phyloP scores from a whole-genome alignment of 139 green algal genomes.

The Edaphochlamys debaryana region DNA sequence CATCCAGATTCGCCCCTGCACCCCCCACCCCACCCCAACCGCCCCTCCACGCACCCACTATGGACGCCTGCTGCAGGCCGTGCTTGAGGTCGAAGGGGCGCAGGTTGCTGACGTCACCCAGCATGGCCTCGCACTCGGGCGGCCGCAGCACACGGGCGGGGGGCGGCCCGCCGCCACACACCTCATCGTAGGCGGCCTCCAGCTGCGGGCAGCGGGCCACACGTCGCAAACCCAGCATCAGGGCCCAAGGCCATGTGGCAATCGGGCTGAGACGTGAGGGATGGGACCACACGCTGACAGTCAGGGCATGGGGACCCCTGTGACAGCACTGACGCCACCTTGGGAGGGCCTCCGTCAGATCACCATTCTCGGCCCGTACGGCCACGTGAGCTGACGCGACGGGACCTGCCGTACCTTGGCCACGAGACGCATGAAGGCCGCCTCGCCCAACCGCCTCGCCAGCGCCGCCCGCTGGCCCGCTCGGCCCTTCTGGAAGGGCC shows the following conservation, averaged over 20 bases:
- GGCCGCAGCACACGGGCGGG: constrained; percentile 18
- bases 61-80: constrained; percentile 73
- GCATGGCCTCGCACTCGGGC: constrained; percentile 25
- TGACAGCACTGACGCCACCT: too few relatives aligned
- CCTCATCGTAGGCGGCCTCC: constrained; percentile 1
- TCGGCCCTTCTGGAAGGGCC: constrained; percentile 25
- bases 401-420: background rate
- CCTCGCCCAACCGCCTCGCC: constrained; percentile 17
- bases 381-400: too few relatives aligned
- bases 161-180: background rate
- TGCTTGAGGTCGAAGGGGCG: constrained; percentile 71
- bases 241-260: too few relatives aligned
- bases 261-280: too few relatives aligned
- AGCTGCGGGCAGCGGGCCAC: constrained; percentile 2
- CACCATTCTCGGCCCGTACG: too few relatives aligned
- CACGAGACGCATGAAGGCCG: constrained; percentile 19
- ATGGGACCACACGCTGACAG: too few relatives aligned
- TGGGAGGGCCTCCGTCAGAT: too few relatives aligned
- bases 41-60: constrained; percentile 52
- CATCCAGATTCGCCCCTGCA: background rate
- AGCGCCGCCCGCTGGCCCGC: constrained; percentile 17
- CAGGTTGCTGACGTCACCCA: constrained; percentile 15
- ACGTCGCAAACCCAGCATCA: too few relatives aligned
- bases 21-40: too few relatives aligned
- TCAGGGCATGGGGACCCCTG: too few relatives aligned